A percentile compares a stretch with the other conserved stretches of the same genome.
These are phyloP conservation scores for Fonsecaea pugnacius DNA, from an alignment of 2,329 filamentous ascomycete genomes.

Conservation along the genomic window DNA sequence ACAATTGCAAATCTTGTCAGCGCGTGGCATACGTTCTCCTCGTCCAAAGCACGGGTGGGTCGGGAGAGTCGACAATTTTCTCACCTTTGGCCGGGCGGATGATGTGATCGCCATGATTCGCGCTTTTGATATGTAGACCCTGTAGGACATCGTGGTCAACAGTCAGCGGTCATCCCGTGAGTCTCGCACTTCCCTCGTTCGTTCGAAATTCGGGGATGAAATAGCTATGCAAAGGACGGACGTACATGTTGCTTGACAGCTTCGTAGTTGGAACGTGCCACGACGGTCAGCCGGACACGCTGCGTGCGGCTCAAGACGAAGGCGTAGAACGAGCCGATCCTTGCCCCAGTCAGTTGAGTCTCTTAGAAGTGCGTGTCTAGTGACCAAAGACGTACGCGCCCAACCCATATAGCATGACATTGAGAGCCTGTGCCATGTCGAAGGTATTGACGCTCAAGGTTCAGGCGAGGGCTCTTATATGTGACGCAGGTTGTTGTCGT, in stretches of 20 bases:
- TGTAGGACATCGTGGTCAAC: conserved; percentile 24
- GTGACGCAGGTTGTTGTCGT: no score
- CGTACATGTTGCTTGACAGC: conserved; percentile 48
- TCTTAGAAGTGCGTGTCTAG: background rate
- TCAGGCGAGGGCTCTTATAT: no score
- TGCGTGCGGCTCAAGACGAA: conserved; percentile 55
- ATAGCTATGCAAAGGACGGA: background rate
- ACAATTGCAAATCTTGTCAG: conserved; percentile 3
- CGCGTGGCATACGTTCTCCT: background rate
- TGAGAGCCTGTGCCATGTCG: conserved; percentile 41
- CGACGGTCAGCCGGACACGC: conserved; percentile 49
- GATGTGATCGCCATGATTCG: conserved; percentile 48
- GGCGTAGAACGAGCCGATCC: conserved; percentile 63
- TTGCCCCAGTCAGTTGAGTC: conserved; percentile 36
- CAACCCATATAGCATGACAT: conserved; percentile 58
- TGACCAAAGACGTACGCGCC: conserved; percentile 53
- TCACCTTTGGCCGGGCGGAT: conserved; percentile 45
- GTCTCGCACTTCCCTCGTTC: no score
- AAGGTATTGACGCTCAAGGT: background rate
- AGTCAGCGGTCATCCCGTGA: no score
- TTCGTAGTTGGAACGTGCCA: conserved; percentile 54
- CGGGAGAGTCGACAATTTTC: background rate
- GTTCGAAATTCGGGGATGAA: no score
- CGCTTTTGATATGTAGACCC: conserved; percentile 50
- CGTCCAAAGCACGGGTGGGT: background rate